Evolutionary conservation across 352 stramenopile species (phyloP).

Genomic region (Globisporangium irregulare): DNA sequence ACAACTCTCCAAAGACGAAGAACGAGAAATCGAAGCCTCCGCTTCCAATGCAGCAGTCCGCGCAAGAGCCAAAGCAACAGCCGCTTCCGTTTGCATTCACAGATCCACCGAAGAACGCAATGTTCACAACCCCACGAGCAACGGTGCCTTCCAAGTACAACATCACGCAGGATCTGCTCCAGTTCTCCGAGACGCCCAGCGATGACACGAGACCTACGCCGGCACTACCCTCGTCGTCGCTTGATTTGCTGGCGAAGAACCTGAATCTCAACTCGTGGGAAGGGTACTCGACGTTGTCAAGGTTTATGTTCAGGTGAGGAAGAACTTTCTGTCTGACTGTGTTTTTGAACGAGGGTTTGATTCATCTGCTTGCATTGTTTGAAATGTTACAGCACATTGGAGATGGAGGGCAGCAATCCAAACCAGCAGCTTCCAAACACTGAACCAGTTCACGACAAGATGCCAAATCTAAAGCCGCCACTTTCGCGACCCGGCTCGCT

Average conservation of each 20-base stretch:
- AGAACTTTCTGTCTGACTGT: neutral
- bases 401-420: slow-evolving; percentile 20
- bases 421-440: neutral
- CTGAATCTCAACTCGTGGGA: slow-evolving; percentile 60
- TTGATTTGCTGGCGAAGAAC: slow-evolving; percentile 36
- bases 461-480: neutral
- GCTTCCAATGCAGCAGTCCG: neutral
- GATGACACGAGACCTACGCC: slow-evolving; percentile 14
- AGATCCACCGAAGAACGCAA: slow-evolving; percentile 13
- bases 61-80: slow-evolving; percentile 1
- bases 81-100: slow-evolving; percentile 16
- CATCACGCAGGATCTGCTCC: slow-evolving; percentile 23
- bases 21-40: neutral
- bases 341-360: neutral
- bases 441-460: neutral
- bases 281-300: slow-evolving; percentile 70
- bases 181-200: slow-evolving; percentile 13
- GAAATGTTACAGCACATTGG: slow-evolving; percentile 21
- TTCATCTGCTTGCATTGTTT: neutral
- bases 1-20: slow-evolving; percentile 6
- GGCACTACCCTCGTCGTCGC: slow-evolving; percentile 20
- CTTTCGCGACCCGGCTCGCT: slow-evolving; percentile 1
- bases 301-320: slow-evolving; percentile 66
- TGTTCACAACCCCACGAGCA: slow-evolving; percentile 19
- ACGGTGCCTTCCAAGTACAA: slow-evolving; percentile 20